phyloP scores from a whole-genome alignment of 2,329 filamentous ascomycete genomes.

The Cytospora paraplurivora region DNA sequence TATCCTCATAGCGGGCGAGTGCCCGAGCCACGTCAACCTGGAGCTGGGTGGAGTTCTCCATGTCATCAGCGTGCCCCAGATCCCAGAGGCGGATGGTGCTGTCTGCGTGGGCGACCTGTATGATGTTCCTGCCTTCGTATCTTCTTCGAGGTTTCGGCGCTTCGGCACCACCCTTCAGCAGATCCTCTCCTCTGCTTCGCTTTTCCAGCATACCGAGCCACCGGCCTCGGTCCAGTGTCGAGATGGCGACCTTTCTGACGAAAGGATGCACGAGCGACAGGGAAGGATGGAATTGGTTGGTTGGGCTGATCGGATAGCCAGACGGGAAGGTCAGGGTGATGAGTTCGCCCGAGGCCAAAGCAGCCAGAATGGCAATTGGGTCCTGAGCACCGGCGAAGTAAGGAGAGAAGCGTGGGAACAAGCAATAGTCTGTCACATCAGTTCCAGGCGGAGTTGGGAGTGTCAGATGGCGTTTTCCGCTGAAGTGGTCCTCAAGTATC shows the following conservation, averaged over 20 bases:
- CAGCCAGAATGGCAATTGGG: constrained; percentile 78
- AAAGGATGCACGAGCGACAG: constrained; percentile 90
- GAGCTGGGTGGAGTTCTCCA: constrained; percentile 80
- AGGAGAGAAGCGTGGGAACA: constrained; percentile 80
- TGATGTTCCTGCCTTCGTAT: constrained; percentile 80
- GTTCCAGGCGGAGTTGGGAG: constrained; percentile 77
- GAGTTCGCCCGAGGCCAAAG: constrained; percentile 84
- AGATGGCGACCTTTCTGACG: constrained; percentile 71
- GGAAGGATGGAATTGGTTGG: constrained; percentile 88
- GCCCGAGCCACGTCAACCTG: constrained; percentile 87
- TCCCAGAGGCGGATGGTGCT: constrained; percentile 94
- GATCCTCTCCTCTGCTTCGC: constrained; percentile 72
- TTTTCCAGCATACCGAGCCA: constrained; percentile 94
- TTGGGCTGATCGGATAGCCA: constrained; percentile 86
- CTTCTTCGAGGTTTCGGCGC: constrained; percentile 69
- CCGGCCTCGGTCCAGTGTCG: constrained; percentile 72
- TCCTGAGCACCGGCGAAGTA: constrained; percentile 88
- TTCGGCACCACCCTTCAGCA: constrained; percentile 79
- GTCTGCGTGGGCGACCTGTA: constrained; percentile 87
- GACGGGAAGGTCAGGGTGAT: constrained; percentile 90
- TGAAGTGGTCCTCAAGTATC: constrained; percentile 74
- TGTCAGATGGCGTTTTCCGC: constrained; percentile 70
- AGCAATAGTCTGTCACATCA: constrained; percentile 76
- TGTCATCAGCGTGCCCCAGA: constrained; percentile 85
- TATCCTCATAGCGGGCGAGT: constrained; percentile 73